phyloP scores from a whole-genome alignment of 305 asterid species.

The Coffea humblotiana region DNA sequence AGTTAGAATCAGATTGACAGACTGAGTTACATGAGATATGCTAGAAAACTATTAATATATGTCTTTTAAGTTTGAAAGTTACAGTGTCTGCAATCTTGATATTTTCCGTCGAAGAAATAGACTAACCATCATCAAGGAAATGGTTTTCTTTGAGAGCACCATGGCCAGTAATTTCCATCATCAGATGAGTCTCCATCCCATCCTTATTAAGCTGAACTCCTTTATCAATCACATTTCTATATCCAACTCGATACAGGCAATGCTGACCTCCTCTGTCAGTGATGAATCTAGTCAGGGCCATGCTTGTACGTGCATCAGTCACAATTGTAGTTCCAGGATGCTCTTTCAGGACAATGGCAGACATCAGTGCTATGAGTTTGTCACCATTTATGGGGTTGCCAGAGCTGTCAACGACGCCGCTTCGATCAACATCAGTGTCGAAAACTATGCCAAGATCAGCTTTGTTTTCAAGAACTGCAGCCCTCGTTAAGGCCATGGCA shows the following conservation, averaged over 20 bases:
- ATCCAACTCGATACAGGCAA: slow-evolving; percentile 82
- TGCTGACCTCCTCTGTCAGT: slow-evolving; percentile 61
- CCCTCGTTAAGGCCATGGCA: slow-evolving; percentile 79
- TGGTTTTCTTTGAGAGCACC: slow-evolving; percentile 85
- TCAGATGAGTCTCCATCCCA: slow-evolving; percentile 75
- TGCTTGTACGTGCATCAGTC: slow-evolving; percentile 86
- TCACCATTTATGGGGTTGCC: slow-evolving; percentile 91
- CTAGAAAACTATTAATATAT: too few relatives aligned
- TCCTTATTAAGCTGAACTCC: slow-evolving; percentile 65
- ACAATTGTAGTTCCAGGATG: slow-evolving; percentile 73
- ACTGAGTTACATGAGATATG: too few relatives aligned
- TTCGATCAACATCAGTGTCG: slow-evolving; percentile 88
- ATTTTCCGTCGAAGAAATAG: too few relatives aligned
- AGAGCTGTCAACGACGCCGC: slow-evolving; percentile 71
- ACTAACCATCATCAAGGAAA: slow-evolving; percentile 83
- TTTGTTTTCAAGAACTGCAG: slow-evolving; percentile 60
- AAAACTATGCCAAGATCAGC: slow-evolving; percentile 89
- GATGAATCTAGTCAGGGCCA: slow-evolving; percentile 61
- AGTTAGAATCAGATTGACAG: too few relatives aligned
- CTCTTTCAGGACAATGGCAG: slow-evolving; percentile 71
- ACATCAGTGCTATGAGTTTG: slow-evolving; percentile 72
- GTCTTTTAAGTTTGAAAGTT: too few relatives aligned
- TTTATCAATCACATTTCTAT: slow-evolving; percentile 85
- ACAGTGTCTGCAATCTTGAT: too few relatives aligned
- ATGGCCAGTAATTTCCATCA: slow-evolving; percentile 94